Conservation (phyloP, 2,329 filamentous ascomycete genomes). For the Xylaria sp. region DNA sequence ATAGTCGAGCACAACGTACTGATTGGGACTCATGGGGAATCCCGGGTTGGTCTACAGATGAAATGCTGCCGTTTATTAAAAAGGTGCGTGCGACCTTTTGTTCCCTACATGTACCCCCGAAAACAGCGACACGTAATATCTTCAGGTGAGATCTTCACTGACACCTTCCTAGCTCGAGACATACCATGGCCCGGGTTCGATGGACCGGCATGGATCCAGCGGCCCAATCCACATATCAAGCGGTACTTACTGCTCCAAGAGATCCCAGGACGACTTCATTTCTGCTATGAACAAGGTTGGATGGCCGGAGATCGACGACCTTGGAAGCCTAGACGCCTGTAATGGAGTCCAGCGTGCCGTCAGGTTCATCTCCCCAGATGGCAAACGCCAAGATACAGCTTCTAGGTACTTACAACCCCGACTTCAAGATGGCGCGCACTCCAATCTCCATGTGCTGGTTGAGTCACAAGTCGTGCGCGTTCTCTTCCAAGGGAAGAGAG, state of each 20-base stretch:
- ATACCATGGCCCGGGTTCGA: slow-evolving; percentile 51
- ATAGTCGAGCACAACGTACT: slow-evolving; percentile 47
- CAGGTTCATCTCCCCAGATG: slow-evolving; percentile 43
- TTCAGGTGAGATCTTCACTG: not conserved
- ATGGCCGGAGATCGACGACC: slow-evolving; percentile 59
- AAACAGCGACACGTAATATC: not conserved
- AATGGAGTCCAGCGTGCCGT: slow-evolving; percentile 49
- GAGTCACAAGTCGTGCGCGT: slow-evolving; percentile 55
- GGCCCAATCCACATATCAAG: slow-evolving; percentile 62
- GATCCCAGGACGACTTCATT: slow-evolving; percentile 58
- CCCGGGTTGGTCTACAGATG: slow-evolving; percentile 47
- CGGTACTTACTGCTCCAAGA: slow-evolving; percentile 55
- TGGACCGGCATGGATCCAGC: slow-evolving; percentile 57
- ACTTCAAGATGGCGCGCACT: slow-evolving; percentile 44
- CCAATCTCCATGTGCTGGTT: slow-evolving; percentile 48
- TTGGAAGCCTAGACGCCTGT: slow-evolving; percentile 58
- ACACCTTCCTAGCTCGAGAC: slow-evolving; percentile 43
- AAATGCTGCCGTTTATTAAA: slow-evolving; percentile 61
- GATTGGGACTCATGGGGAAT: slow-evolving; percentile 50
- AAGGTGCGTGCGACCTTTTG: slow-evolving; percentile 51
- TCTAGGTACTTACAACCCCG: slow-evolving; percentile 44
- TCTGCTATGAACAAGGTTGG: slow-evolving; percentile 58
- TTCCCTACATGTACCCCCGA: too few relatives aligned
- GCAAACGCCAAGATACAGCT: slow-evolving; percentile 45
- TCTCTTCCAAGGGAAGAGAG: slow-evolving; percentile 60